Evolutionary conservation across 768 basidiomycete species (phyloP), one percentile per base, ranked within the genome.

Genomic region (Lactarius sanguifluus): DNA sequence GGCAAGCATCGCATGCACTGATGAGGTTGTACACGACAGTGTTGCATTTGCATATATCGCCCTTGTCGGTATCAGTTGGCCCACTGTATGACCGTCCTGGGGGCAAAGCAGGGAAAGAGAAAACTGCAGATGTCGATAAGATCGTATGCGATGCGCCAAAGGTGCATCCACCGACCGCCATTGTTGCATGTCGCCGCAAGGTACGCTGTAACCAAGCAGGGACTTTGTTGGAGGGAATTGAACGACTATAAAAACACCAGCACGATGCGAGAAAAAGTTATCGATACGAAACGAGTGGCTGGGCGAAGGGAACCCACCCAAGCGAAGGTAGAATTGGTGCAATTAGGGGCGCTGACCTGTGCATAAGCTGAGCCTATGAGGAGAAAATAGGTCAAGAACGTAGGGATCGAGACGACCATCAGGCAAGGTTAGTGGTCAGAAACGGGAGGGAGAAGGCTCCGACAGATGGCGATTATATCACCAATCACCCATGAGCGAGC

Each of bases 1-100:
- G 75, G 45, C 75, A 75, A 15, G 64, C 61, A 57, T 64, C 73
- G 59, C 75, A 75, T 13, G 73, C 74, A 41, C 67, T 69, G 23
- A 74, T 66, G 25, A 76, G 59, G 28, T 66, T 70, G 66, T 76
- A 76, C 1, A 58, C 54, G 18, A 76, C 73, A 5, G 70, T 70
- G 56, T 70, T 70, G 67, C 75, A 75, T 43, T 40, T 56, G 64
- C 75, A 75, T 32, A 41, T 2, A 25, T 66, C 41, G 32, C 40
- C 60, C 20, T 60, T 36, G 13, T 40, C 15, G 38, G 0, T 9
- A 5, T 40, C 62, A 10, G 3, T 57, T 5, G 67, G 67, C 1
- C 67, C 70, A 20, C 1, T 34, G 56, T 70, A 70, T 5, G 62
- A 50, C 1, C 59, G 41, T n/a, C 30, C 25, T n/a, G 67, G 61